These are phyloP conservation scores for Podospora pseudopauciseta DNA, from an alignment of 495 filamentous ascomycete species.

Conservation along the genomic window DNA sequence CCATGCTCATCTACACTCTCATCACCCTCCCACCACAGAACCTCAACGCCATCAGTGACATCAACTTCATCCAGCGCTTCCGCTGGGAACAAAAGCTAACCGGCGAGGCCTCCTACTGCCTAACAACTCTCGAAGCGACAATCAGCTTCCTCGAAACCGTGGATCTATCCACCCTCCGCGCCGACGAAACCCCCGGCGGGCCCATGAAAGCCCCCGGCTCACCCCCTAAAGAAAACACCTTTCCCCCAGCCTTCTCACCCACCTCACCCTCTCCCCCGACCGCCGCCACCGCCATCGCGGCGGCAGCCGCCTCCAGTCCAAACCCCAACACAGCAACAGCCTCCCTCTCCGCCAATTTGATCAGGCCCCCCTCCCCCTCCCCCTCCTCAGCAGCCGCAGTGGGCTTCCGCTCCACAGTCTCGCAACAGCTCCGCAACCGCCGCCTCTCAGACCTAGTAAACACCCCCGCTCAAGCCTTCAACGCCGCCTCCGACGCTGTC, in stretches of 20 bases:
- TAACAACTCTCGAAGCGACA: slow-evolving; percentile 93
- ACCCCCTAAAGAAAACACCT: slow-evolving; percentile 48
- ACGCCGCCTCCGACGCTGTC: slow-evolving; percentile 77
- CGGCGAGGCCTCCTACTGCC: slow-evolving; percentile 91
- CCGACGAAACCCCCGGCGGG: slow-evolving; percentile 66
- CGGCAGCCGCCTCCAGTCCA: slow-evolving; percentile 23
- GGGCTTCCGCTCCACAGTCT: slow-evolving; percentile 36
- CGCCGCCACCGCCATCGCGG: slow-evolving; percentile 30
- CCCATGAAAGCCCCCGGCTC: slow-evolving; percentile 57
- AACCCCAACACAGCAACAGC: slow-evolving; percentile 37
- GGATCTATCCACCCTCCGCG: slow-evolving; percentile 83
- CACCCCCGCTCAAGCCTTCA: slow-evolving; percentile 71
- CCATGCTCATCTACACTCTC: slow-evolving; percentile 90
- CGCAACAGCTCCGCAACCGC: slow-evolving; percentile 49
- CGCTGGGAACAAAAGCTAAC: slow-evolving; percentile 80
- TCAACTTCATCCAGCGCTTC: slow-evolving; percentile 91
- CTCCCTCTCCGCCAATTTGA: slow-evolving; percentile 20
- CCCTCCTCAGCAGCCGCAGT: slow-evolving; percentile 7
- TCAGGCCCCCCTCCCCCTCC: slow-evolving; percentile 27
- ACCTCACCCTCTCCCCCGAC: slow-evolving; percentile 38
- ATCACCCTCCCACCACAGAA: slow-evolving; percentile 85
- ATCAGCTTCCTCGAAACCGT: slow-evolving; percentile 97
- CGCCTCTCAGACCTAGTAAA: slow-evolving; percentile 81
- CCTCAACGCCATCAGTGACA: slow-evolving; percentile 87
- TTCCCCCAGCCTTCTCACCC: slow-evolving; percentile 47